These are phyloP conservation scores for Phycomyces blakesleeanus DNA, from an alignment of 192 early-diverging fungal species.

Conservation along the genomic window DNA sequence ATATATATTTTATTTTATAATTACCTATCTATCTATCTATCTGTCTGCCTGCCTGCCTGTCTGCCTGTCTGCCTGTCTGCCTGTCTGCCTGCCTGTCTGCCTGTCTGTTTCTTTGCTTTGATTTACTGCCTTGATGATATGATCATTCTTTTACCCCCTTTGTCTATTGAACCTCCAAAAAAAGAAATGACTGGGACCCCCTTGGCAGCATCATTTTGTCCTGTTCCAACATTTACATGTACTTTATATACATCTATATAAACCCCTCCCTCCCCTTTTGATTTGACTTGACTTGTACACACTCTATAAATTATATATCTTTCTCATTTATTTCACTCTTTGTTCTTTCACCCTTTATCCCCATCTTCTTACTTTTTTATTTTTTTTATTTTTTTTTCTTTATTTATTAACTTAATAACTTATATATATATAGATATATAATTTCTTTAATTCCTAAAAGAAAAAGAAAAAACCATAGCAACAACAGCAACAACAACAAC, in stretches of 20 bases:
- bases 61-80: too few relatives aligned
- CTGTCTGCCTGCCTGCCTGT: too few relatives aligned
- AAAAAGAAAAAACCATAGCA: too few relatives aligned
- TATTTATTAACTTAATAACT: too few relatives aligned
- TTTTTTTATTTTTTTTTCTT: not conserved
- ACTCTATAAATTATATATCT: slow-evolving; percentile 1
- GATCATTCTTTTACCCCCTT: too few relatives aligned
- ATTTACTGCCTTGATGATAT: not conserved
- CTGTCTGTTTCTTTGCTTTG: not conserved
- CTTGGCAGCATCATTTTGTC: not conserved
- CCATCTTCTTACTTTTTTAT: not conserved
- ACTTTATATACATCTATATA: too few relatives aligned
- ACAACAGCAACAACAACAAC: too few relatives aligned
- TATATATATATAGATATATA: too few relatives aligned
- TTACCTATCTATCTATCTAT: too few relatives aligned
- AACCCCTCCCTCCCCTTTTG: not conserved
- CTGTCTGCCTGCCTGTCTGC: too few relatives aligned
- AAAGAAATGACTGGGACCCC: not conserved
- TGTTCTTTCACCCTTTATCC: not conserved
- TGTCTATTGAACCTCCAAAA: too few relatives aligned
- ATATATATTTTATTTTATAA: not conserved
- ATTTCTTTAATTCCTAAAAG: too few relatives aligned
- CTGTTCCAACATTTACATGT: not conserved
- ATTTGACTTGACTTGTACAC: not conserved
- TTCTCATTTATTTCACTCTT: not conserved